Base-by-base conservation (phyloP, 2,329 filamentous ascomycete species). In the Paecilomyces formosus region DNA sequence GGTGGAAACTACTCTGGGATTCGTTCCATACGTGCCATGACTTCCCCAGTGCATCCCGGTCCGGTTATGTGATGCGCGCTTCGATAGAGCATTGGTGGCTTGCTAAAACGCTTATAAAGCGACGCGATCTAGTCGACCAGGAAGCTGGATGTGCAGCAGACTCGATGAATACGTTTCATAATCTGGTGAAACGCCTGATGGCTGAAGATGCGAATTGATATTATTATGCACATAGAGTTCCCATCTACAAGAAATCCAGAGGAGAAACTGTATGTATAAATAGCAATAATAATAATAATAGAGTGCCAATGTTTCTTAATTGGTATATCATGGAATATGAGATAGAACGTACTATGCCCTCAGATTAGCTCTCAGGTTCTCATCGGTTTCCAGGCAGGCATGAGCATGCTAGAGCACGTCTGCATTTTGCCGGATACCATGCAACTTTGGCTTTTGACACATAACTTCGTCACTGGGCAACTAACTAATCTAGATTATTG, bases 331-430 rank as follows among this genome's bases (percentile, higher is more conserved):
- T 8, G 52, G 18, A 56, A 22, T 53, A 21, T 15, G 11, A 22
- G 3, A 52, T 28, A 28, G 9, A 24, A 52, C 15, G 35, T 54
- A 31, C 21, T 33, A 54, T 22, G 68, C 69, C 72, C 73, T 76
- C 74, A 72, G 75, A 76, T 76, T 74, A 76, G 75, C 75, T 77
- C 75, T 76, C 75, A 67, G 64, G 73, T 76, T 74, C 67, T 74
- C 75, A 77, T 68, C 57, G 73, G 68, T 72, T 72, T 75, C 75
- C 73, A 74, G 66, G 68, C 71, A 64, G 57, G 56, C 54, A 45
- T 53, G 57, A 58, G 28, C 50, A 18, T 53, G 30, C 60, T 9
- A 33, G 28, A 56, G 62, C 56, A 65, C 61, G 58, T 53, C 57
- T 56, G 56, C 55, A 18, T 45, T 54, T 58, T 61, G 68, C 68